Evolutionary conservation across 306 rosid species (phyloP), one percentile per base, ranked within the genome.

Genomic region (Gillenia trifoliata): DNA sequence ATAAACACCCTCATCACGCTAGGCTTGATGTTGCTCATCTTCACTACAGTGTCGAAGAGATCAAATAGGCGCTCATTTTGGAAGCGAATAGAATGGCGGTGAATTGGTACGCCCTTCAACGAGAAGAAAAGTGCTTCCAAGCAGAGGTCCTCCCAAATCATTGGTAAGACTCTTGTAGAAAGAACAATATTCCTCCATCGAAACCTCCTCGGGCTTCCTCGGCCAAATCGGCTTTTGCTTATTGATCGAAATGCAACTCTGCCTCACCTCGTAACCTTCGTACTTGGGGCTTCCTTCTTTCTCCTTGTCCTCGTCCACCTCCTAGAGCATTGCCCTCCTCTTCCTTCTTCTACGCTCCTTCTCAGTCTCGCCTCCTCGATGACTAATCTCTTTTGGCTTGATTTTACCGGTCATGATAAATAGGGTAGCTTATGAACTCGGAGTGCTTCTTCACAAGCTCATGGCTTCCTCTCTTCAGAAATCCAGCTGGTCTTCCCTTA

Each of bases 381-480:
- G 82, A 56, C 77, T 82, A 3, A 82, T 66, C 76, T 77, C 76
- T 54, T 77, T 82, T 50, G 62, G n/a, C n/a, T n/a, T n/a, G n/a
- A n/a, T 68, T 56, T 77, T 82, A 73, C 77, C 82, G 0, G 64
- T 56, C 0, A 77, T 61, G 40, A n/a, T 82, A 73, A 70, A 82
- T 77, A 9, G 77, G 79, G 73, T 82, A 73, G 38, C 82, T 82
- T 17, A 77, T 77, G 52, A 82, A 77, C 79, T 82, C 77, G 3
- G 74, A 77, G 66, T 77, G 85, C 73, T 82, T 82, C 70, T 68
- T 82, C 74, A 82, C 77, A 54, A 82, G 82, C 16, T 82, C 79
- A 70, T 73, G 77, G 8, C 28, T 41, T 82, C 70, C 80, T 73
- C 70, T 82, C 82, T n/a, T 82, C 82, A 77, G 47, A 73, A 78